Percentiles rank a stretch among this genome's conserved stretches.
Evolutionary conservation across 106 monocot genomes (phyloP).

Genomic region (Phalaenopsis aphrodite): DNA sequence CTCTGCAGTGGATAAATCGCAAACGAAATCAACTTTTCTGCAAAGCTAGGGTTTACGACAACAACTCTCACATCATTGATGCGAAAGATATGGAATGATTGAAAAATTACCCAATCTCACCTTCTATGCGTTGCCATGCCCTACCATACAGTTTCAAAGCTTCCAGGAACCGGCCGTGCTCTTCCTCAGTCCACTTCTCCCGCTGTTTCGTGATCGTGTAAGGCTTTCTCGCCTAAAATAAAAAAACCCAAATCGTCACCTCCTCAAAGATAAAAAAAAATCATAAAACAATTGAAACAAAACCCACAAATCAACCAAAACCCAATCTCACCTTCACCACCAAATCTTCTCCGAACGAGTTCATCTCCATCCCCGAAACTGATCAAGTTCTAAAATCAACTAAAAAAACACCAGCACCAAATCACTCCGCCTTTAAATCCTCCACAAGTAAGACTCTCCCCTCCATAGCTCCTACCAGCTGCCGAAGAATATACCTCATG

Average conservation of each 20-base stretch:
- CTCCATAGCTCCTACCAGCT: constrained; percentile 31
- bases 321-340: constrained; percentile 34
- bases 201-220: constrained; percentile 92
- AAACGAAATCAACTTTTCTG: background rate
- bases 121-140: constrained; percentile 92
- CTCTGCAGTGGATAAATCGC: constrained; percentile 20
- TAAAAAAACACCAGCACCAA: background rate
- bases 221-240: constrained; percentile 55
- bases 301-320: background rate
- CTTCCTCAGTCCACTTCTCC: constrained; percentile 83
- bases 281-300: background rate
- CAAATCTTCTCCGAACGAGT: constrained; percentile 55
- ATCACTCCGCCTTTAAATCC: constrained; percentile 30
- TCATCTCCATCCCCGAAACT: constrained; percentile 32
- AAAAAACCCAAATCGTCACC: background rate
- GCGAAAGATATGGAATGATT: background rate
- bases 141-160: constrained; percentile 77
- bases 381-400: constrained; percentile 3
- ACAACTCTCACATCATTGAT: background rate
- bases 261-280: background rate
- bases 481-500: constrained; percentile 46
- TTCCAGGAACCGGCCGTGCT: constrained; percentile 67
- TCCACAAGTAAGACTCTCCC: constrained; percentile 38
- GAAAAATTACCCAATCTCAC: constrained; percentile 4
- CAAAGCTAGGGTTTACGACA: background rate